Percentiles rank a stretch among this genome's conserved stretches.
phyloP scores from a whole-genome alignment of 2,329 filamentous ascomycete genomes.

The Amesomyces nigricolor region DNA sequence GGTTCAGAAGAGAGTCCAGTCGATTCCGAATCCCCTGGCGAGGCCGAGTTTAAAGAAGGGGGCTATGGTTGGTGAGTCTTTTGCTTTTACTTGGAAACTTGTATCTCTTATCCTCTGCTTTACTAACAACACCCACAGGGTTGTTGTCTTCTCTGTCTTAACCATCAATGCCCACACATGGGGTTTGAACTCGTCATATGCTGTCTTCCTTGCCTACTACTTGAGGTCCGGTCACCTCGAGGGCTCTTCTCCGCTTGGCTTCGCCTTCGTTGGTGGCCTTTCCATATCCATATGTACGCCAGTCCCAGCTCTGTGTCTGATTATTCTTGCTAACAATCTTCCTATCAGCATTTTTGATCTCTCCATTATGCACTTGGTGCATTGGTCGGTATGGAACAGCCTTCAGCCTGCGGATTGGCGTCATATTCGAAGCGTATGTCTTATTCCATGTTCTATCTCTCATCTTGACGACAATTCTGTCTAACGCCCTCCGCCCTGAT shows the following conservation, averaged over 20 bases:
- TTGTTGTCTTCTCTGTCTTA: conserved; percentile 49
- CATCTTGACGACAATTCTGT: no score
- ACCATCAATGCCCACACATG: conserved; percentile 66
- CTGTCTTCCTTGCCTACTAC: conserved; percentile 54
- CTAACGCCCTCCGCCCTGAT: background rate
- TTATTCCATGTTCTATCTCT: no score
- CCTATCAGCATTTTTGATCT: conserved; percentile 54
- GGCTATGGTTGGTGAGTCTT: conserved; percentile 52
- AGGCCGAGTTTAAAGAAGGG: conserved; percentile 43
- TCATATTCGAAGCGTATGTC: conserved; percentile 52
- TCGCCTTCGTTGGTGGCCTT: conserved; percentile 71
- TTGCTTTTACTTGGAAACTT: background rate
- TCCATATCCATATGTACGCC: conserved; percentile 50
- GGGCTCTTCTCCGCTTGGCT: conserved; percentile 58
- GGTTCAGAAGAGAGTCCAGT: conserved; percentile 13
- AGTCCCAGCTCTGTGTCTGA: conserved; percentile 18
- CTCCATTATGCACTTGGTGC: conserved; percentile 59
- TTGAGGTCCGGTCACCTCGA: conserved; percentile 55
- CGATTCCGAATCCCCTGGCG: conserved; percentile 24
- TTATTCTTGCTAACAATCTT: conserved; percentile 13
- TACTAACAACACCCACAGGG: conserved; percentile 30
- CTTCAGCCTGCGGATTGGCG: conserved; percentile 57
- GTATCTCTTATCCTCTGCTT: background rate
- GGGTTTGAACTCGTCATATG: conserved; percentile 64
- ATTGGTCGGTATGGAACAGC: conserved; percentile 59